Evolutionary conservation across 768 basidiomycete genomes (phyloP).

Genomic region (Epithele typhae): DNA sequence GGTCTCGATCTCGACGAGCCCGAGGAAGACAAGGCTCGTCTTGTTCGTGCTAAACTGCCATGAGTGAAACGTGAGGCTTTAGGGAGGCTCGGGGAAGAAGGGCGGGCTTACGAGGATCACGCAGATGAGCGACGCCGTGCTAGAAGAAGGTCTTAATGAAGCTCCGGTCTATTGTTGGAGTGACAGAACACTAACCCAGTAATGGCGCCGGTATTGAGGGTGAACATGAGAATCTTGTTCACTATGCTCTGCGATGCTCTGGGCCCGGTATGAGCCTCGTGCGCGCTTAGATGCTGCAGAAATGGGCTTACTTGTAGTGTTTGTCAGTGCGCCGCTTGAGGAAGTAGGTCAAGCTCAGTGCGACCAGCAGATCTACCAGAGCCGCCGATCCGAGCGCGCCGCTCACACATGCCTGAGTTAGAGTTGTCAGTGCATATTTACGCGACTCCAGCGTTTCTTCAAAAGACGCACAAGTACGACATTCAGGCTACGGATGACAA

Average conservation of each 20-base stretch:
- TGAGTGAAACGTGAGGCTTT: background rate
- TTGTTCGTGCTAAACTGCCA: constrained; percentile 2
- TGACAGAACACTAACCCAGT: constrained; percentile 2
- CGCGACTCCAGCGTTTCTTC: too few species aligned
- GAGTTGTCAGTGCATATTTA: too few species aligned
- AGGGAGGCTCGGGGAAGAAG: background rate
- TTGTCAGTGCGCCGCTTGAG: too few species aligned
- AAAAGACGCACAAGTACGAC: too few species aligned
- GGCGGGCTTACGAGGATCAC: constrained; percentile 8
- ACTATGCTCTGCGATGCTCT: constrained; percentile 9
- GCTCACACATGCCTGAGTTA: too few species aligned
- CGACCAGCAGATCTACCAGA: too few species aligned
- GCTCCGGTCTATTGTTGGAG: background rate
- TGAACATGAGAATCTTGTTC: constrained; percentile 9
- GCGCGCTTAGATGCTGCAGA: too few species aligned
- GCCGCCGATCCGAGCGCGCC: too few species aligned
- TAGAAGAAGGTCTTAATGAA: background rate
- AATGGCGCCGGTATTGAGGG: constrained; percentile 13
- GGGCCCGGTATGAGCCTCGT: too few species aligned
- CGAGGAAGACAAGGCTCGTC: constrained; percentile 15
- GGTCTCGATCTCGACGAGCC: constrained; percentile 16
- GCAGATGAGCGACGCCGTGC: constrained; percentile 9
- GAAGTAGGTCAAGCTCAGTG: too few species aligned
- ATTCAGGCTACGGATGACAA: too few species aligned
- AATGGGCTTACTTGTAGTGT: too few species aligned